Base-by-base conservation (phyloP, 768 basidiomycete species). In the Clitopilus passeckerianus region DNA sequence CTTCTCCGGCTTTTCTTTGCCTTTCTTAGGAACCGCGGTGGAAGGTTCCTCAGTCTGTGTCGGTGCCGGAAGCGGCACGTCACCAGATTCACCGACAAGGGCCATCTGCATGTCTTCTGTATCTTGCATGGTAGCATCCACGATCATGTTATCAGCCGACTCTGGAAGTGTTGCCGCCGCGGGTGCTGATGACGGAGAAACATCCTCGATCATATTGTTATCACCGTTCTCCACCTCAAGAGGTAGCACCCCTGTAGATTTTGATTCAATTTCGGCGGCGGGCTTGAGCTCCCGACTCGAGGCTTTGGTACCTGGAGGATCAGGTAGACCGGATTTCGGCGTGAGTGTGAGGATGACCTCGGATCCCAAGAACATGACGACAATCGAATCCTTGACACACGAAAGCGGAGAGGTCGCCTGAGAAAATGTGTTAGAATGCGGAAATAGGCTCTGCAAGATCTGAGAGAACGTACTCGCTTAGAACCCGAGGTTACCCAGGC, bases 401-500 rank as follows among this genome's bases (percentile, higher is more conserved):
- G 46, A 50, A 18, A 33, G 24, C n/a, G 57, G 20, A 15, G 53
- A 34, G 15, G n/a, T 33, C 20, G 34, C 57, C 16, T 53, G 37
- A 41, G 37, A 41, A 41, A 41, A 41, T n/a, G 37, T 15, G 37
- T 14, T 41, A 41, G 37, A 41, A 41, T 14, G 27, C 27, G 27
- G 27, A 30, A 30, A 30, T 30, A 30, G 27, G 7, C 27, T 30
- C 7, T 30, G 27, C 27, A 30, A 30, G 27, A 30, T 30, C 27
- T 30, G 27, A 30, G 27, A 30, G 7, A 6, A 56, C 59, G 3
- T 16, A 67, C 66, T 58, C 64, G 65, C 6, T 61, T 59, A 23
- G 22, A 56, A 34, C 66, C 66, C 20, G 56, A 8, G 10, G 71
- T 69, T 23, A 74, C 71, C 80, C 81, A 84, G 5, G 76, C 81